phyloP scores from a whole-genome alignment of 2,329 filamentous ascomycete species.

The Nigrospora osmanthi region DNA sequence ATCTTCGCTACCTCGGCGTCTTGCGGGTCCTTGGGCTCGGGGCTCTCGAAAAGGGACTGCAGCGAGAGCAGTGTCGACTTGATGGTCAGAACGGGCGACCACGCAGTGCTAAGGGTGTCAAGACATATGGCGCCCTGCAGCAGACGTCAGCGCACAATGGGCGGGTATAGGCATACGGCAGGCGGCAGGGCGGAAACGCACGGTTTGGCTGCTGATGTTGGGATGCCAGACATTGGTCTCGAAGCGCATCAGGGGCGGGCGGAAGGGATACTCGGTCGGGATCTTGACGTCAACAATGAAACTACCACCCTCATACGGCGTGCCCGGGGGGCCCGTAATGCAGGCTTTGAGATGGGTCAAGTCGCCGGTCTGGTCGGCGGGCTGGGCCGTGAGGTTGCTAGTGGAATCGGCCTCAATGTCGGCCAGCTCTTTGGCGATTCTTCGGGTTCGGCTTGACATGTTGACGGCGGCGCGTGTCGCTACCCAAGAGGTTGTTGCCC shows the following conservation, averaged over 20 bases:
- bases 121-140: conserved; percentile 88
- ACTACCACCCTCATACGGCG: conserved; percentile 82
- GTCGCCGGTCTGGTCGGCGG: conserved; percentile 53
- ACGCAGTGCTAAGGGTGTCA: conserved; percentile 80
- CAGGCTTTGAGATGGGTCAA: conserved; percentile 76
- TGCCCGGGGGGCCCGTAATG: conserved; percentile 83
- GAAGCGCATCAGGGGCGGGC: conserved; percentile 85
- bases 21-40: conserved; percentile 93
- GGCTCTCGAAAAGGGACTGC: conserved; percentile 84
- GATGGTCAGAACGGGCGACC: conserved; percentile 94
- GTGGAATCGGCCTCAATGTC: conserved; percentile 64
- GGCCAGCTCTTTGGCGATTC: conserved; percentile 67
- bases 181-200: conserved; percentile 35
- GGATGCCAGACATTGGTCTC: conserved; percentile 95
- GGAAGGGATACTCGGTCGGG: conserved; percentile 85
- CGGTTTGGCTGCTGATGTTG: conserved; percentile 90
- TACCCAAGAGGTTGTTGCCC: too few species aligned
- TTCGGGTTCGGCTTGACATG: conserved; percentile 42
- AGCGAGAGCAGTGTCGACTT: conserved; percentile 91
- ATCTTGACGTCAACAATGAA: conserved; percentile 82
- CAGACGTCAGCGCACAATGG: not conserved
- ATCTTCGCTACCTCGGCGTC: conserved; percentile 92
- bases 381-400: conserved; percentile 67
- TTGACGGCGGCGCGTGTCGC: not conserved
- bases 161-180: not conserved